Base-by-base conservation (phyloP, 2,329 filamentous ascomycete species). In the Trichoderma harzianum region DNA sequence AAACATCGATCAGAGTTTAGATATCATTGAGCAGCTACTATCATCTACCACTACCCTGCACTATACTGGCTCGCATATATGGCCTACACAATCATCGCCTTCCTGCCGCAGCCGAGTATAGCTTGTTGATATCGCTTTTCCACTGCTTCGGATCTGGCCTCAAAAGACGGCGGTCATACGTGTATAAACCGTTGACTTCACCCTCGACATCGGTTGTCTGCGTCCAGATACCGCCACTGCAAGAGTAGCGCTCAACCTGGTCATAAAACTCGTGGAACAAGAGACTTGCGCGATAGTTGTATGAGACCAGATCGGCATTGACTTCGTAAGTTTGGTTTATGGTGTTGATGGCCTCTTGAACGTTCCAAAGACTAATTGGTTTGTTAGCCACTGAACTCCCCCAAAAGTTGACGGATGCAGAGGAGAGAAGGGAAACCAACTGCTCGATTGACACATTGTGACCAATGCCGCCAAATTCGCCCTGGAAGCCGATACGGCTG, bases 121-220 rank as follows among this genome's bases (percentile, higher is more conserved):
- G 77, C 3, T 83, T 84, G 74, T 86, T 78, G 58, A 92, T 91
- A 76, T 91, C 89, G 0, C 77, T 77, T 75, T 83, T 85, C 90
- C 90, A 92, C 79, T 89, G 86, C 8, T 81, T 78, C 51, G 83
- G 80, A 72, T 92, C 82, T 5, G 87, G 86, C 1, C 91, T 83
- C 39, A 90, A 78, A 0, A 91, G 72, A 0, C 90, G 83, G 1
- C 91, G 86, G 78, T 93, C 91, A 75, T 92, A 92, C 0, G 90
- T 92, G 75, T 92, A 78, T 71, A 93, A 81, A 0, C 91, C 91
- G 75, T 93, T 93, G 10, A 93, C 89, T 78, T 93, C 91, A 5
- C 91, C 91, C 78, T 93, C 91, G 0, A 93, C 91, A 75, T 93
- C 91, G 0, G 89, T 92, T 0, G 91, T 93, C 82, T 93, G 91